phyloP scores from a whole-genome alignment of 2,329 filamentous ascomycete genomes.

The Aspergillus texensis region DNA sequence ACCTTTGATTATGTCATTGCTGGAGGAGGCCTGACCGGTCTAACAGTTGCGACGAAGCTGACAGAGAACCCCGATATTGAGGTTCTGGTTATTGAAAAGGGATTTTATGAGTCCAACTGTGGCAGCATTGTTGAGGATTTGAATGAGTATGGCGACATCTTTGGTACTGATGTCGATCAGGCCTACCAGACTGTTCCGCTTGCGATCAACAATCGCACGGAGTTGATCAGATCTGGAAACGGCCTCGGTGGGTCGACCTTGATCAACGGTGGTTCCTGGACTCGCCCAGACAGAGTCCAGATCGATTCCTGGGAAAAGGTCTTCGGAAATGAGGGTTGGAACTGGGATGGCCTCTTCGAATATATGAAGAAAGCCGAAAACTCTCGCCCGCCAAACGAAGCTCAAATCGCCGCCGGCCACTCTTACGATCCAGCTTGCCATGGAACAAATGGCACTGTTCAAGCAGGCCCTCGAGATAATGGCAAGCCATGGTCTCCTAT shows the following conservation, averaged over 20 bases:
- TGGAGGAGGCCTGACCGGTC: slow-evolving; percentile 33
- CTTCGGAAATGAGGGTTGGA: slow-evolving; percentile 50
- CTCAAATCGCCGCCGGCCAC: slow-evolving; percentile 25
- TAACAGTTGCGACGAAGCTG: slow-evolving; percentile 31
- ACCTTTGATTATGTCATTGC: slow-evolving; percentile 36
- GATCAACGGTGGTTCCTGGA: slow-evolving; percentile 34
- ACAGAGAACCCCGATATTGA: slow-evolving; percentile 27
- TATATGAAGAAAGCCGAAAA: slow-evolving; percentile 52
- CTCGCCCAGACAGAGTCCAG: slow-evolving; percentile 30
- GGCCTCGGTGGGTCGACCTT: slow-evolving; percentile 34
- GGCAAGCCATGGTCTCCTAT: slow-evolving; percentile 25
- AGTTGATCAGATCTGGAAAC: slow-evolving; percentile 26
- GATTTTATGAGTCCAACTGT: slow-evolving; percentile 31
- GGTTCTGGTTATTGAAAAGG: slow-evolving; percentile 33
- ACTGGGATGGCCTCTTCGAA: slow-evolving; percentile 48
- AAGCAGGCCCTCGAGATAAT: slow-evolving; percentile 26
- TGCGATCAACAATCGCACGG: slow-evolving; percentile 25
- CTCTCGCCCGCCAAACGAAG: slow-evolving; percentile 21
- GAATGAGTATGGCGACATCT: slow-evolving; percentile 31
- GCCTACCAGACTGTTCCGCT: slow-evolving; percentile 18
- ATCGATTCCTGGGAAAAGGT: slow-evolving; percentile 33
- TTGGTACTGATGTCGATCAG: slow-evolving; percentile 28
- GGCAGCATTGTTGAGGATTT: slow-evolving; percentile 29
- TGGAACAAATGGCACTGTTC: slow-evolving; percentile 26
- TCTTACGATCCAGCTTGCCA: slow-evolving; percentile 28